Evolutionary conservation across 1,139 yeast genomes (phyloP).

Genomic region (Yamadazyma buinensis): DNA sequence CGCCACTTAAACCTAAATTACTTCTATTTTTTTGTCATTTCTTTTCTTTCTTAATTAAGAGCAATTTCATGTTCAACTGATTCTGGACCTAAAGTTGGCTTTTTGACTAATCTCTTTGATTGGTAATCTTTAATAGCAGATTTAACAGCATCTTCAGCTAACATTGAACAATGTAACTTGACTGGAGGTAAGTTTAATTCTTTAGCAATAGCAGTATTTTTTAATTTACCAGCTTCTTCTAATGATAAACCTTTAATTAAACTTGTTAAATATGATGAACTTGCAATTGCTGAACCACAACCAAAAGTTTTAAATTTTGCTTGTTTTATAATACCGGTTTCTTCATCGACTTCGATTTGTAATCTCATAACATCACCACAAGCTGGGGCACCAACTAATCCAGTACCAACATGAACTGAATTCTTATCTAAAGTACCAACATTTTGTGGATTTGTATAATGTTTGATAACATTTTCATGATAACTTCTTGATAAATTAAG

Average conservation of each 20-base stretch:
- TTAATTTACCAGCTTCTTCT: conserved; percentile 89
- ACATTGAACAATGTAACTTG: conserved; percentile 95
- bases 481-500: conserved; percentile 33
- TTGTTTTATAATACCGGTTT: conserved; percentile 85
- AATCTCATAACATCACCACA: conserved; percentile 99
- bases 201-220: conserved; percentile 88
- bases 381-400: conserved; percentile 97
- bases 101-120: conserved; percentile 52
- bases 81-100: conserved; percentile 44
- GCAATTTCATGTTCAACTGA: conserved; percentile 14
- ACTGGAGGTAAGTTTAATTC: conserved; percentile 95
- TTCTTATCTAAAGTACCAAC: conserved; percentile 89
- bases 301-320: conserved; percentile 98
- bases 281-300: conserved; percentile 97
- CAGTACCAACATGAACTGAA: conserved; percentile 85
- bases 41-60: background rate
- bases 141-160: conserved; percentile 98
- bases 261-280: conserved; percentile 91
- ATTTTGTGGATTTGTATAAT: conserved; percentile 93
- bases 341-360: conserved; percentile 89
- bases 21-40: too few species aligned
- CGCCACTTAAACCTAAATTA: too few species aligned
- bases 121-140: conserved; percentile 94
- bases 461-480: conserved; percentile 83
- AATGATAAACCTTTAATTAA: conserved; percentile 91